Evolutionary conservation across 208 protist species (phyloP).

Genomic region (Wallacemonas sp.): DNA sequence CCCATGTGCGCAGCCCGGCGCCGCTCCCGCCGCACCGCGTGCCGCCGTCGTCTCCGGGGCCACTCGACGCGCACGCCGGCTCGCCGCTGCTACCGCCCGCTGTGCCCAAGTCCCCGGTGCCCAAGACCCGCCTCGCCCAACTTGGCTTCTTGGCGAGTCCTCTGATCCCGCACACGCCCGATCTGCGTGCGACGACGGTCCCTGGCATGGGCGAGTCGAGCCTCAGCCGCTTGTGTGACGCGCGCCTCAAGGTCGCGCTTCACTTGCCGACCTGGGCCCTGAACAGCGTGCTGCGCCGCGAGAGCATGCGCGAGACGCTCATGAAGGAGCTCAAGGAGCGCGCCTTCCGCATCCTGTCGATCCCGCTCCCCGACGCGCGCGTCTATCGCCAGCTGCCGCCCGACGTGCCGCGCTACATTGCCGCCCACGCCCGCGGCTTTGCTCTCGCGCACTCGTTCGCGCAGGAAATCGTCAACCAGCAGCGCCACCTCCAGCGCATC

Average conservation of each 20-base stretch:
- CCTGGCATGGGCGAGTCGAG: not conserved
- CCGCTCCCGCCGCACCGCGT: not conserved
- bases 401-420: constrained; percentile 54
- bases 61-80: not conserved
- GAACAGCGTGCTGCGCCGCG: constrained; percentile 26
- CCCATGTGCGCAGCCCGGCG: not conserved
- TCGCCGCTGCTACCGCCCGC: not conserved
- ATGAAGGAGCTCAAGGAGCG: constrained; percentile 51
- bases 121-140: no score
- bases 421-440: constrained; percentile 55
- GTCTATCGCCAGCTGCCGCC: constrained; percentile 68
- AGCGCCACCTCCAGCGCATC: constrained; percentile 50
- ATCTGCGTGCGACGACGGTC: not conserved
- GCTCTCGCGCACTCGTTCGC: constrained; percentile 59
- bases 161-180: not conserved
- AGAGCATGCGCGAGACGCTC: constrained; percentile 62
- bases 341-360: constrained; percentile 43
- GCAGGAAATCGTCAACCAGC: constrained; percentile 62
- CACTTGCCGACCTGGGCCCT: constrained; percentile 4
- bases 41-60: not conserved
- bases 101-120: not conserved
- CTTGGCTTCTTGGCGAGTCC: not conserved
- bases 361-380: constrained; percentile 73
- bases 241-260: not conserved
- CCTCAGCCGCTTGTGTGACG: not conserved